Conservation (phyloP, 148 eudicot genomes). For the Drosera capensis region DNA sequence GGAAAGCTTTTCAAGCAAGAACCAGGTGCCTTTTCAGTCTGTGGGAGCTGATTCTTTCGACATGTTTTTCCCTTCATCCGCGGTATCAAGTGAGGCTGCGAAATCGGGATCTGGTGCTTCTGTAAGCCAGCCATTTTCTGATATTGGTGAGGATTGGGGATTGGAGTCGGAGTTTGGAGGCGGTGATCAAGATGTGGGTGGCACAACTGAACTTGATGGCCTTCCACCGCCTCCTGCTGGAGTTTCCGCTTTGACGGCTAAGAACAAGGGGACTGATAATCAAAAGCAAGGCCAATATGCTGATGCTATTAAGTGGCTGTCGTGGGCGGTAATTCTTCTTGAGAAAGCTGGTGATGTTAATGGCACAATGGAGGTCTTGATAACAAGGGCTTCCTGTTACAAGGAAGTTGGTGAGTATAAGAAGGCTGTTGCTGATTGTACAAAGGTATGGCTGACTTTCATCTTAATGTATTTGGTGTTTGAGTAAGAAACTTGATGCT, state of each 20-base stretch:
- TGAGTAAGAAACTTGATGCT: background rate
- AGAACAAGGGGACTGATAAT: constrained; percentile 72
- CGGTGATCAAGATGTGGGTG: constrained; percentile 28
- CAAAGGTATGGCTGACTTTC: constrained; percentile 38
- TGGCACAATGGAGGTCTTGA: constrained; percentile 50
- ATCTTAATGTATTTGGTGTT: background rate
- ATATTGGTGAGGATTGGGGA: constrained; percentile 78
- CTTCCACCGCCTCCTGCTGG: constrained; percentile 94
- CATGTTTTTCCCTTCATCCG: constrained; percentile 32
- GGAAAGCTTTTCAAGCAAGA: constrained; percentile 33
- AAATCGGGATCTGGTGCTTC: constrained; percentile 14
- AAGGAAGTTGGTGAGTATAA: constrained; percentile 98
- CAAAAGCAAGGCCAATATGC: constrained; percentile 84
- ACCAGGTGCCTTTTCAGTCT: constrained; percentile 25
- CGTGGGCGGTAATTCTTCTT: constrained; percentile 81
- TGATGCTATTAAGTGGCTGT: constrained; percentile 97
- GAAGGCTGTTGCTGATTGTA: constrained; percentile 96
- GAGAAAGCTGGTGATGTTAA: constrained; percentile 48
- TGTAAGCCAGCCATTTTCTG: constrained; percentile 32
- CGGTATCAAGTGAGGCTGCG: constrained; percentile 16
- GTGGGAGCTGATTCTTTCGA: constrained; percentile 43
- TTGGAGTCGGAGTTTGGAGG: constrained; percentile 28
- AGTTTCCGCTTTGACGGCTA: constrained; percentile 57
- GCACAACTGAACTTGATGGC: constrained; percentile 78
- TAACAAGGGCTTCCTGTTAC: constrained; percentile 81